Base-by-base conservation (phyloP, 106 monocot species). In the Allium cepa region DNA sequence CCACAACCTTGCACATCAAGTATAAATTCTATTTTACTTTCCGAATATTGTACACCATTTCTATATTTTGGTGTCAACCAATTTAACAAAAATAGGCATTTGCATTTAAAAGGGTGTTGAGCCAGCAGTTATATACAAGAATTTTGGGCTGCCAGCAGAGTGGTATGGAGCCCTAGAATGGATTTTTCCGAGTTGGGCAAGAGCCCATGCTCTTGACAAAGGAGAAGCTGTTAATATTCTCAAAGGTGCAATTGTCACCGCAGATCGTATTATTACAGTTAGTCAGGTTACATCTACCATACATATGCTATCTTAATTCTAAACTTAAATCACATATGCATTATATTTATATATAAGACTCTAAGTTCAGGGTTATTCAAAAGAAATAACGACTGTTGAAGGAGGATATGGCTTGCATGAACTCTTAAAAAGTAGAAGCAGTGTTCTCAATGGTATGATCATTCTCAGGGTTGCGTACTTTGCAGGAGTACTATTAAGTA, bases 1-100 rank as follows among this genome's bases (percentile, higher is more conserved):
- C 68, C 95, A 96, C 78, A 96, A 96, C 64, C 63, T 96, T 73
- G 80, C 85, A 22, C 95, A 96, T 81, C 91, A 96, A 91, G 95
- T 91, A 79, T 45, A 46, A 12, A 26, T 27, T 49, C 26, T 27
- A 45, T 14, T 76, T 52, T 49, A 8, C 18, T 28, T 65, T 14
- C 52, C 1, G 50, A 55, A 62, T 46, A 13, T 13, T 51, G 27
- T 55, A 11, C 4, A 18, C 17, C 51, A 10, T 14, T 50, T 26
- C 26, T 50, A 53, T 55, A 55, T 16, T 53, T 11, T 53, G 45
- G 26, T 51, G 28, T 14, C 10, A n/a, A 52, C 63, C 62, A 17
- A 2, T 26, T 8, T 64, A 26, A n/a, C 66, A 59, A 45, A 27
- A 15, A 8, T 74, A 11, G 22, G 22, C 22, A 22, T 22, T 22